Conservation (phyloP, 176 grass and related monocot species). For the Musa beccarii region DNA sequence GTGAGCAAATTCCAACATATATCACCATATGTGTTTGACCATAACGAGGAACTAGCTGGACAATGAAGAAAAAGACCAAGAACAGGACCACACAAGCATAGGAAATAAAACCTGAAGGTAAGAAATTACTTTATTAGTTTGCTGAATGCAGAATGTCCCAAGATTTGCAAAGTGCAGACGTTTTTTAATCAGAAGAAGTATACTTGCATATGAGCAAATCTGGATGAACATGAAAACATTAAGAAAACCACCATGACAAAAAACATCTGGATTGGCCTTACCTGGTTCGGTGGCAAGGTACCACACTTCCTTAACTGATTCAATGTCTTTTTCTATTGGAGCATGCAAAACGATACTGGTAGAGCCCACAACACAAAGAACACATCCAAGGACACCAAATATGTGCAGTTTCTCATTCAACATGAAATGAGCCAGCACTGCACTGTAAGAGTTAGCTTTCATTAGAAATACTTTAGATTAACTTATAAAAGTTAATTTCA, state of each 20-base stretch:
- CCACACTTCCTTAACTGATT: slow-evolving; percentile 18
- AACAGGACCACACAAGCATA: background rate
- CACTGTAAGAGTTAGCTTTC: slow-evolving; percentile 2
- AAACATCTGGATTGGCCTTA: background rate
- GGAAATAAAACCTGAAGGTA: slow-evolving; percentile 2
- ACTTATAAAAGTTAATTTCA: background rate
- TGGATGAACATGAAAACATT: background rate
- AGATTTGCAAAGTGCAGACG: background rate
- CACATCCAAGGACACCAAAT: slow-evolving; percentile 7
- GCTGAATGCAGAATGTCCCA: background rate
- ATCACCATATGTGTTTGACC: slow-evolving; percentile 15
- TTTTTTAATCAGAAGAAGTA: too few relatives aligned
- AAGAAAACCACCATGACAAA: background rate
- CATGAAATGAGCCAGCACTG: slow-evolving; percentile 15
- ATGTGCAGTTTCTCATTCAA: slow-evolving; percentile 14
- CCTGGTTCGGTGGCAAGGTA: slow-evolving; percentile 14
- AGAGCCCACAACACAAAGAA: slow-evolving; percentile 15
- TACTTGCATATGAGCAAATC: too few relatives aligned
- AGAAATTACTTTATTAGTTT: background rate
- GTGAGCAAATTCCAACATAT: slow-evolving; percentile 17
- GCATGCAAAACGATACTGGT: slow-evolving; percentile 14
- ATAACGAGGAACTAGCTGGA: slow-evolving; percentile 6
- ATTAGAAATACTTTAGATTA: background rate
- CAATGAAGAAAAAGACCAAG: slow-evolving; percentile 1
- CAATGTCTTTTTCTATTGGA: slow-evolving; percentile 14